Base-by-base conservation (phyloP, 768 basidiomycete species). In the Chiua virens region DNA sequence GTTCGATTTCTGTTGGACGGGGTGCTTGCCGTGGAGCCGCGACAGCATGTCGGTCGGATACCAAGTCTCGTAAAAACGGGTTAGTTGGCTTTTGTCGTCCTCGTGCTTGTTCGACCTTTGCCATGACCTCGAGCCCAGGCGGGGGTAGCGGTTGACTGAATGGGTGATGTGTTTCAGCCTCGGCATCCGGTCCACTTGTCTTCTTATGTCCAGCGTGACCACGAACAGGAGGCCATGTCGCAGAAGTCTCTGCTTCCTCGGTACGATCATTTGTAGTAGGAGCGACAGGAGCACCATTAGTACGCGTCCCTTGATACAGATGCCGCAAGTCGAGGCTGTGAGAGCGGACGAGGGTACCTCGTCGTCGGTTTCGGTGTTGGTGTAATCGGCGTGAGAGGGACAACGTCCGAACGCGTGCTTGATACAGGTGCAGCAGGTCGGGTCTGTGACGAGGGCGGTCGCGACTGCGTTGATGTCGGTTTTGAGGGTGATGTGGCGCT, bases 171-270 rank as follows among this genome's bases (percentile, higher is more conserved):
- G 9, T 13, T 2, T 36, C 7, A 21, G 25, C 42, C 30, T 34
- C 10, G 35, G 7, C 40, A 6, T 9, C 38, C 20, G 30, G 39
- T 45, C 17, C 42, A 18, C 10, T 47, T 15, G 28, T 18, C 25
- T 34, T n/a, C 37, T 10, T 38, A 30, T 34, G 21, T 42, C 48
- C 42, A 22, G 45, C 20, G 10, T 2, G 42, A n/a, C 39, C 32
- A 18, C 64, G 65, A 23, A 8, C 17, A 1, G 58, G 58, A 4
- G 64, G 58, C 60, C 60, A 65, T 28, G 1, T 42, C 30, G 3
- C 46, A 15, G 14, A 15, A 15, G 13, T 50, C 30, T 49, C 15
- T 13, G 22, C 20, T 8, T 21, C 34, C 18, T 51, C 52, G 15
- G 56, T 60, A n/a, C 52, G 58, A 8, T 49, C 39, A 20, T 47